Base-by-base conservation (phyloP, 2,329 filamentous ascomycete genomes). In the Alternaria hordeiaustralica region DNA sequence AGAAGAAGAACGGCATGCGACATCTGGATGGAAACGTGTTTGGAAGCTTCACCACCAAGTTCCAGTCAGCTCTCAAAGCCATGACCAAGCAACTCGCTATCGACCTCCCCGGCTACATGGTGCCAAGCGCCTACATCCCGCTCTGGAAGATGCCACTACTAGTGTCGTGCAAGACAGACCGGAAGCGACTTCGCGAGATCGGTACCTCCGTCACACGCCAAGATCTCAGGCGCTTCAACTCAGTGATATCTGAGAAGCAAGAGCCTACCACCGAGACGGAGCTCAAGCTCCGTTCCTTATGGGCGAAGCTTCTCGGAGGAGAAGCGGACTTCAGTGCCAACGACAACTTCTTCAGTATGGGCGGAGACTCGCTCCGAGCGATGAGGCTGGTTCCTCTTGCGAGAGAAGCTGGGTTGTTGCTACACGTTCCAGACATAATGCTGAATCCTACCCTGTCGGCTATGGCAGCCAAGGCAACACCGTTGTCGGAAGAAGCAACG, bases 371-470 rank as follows among this genome's bases (percentile, higher is more conserved):
- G 0, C 80, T 86, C 55, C 80, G 83, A 41, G 84, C 84, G 0
- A 85, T 86, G 81, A 87, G 86, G 71, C 78, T 90, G 1, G 87
- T 89, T 1, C 82, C 85, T 11, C 84, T 85, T 57, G 83, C 86
- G 3, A 80, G 87, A 21, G 78, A 81, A 3, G 82, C 83, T 23
- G 84, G 83, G 0, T 73, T 87, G 54, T 78, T 80, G 8, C 69
- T 89, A 23, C 86, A 82, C 1, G 87, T 89, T 2, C 84, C 85
- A 3, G 82, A 87, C 25, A 85, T 89, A 59, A 89, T 90, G 78
- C 78, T 75, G 18, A 75, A 83, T 55, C 81, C 83, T 23, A 80
- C 75, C 8, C 73, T 85, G 5, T 72, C 82, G 2, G 80, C 75
- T 0, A 86, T 87, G 84, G 83, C 84, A 59, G 72, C 41, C 44